Base-by-base conservation (phyloP, 1,284 basidiomycete genomes). In the Ceratobasidium sp. region DNA sequence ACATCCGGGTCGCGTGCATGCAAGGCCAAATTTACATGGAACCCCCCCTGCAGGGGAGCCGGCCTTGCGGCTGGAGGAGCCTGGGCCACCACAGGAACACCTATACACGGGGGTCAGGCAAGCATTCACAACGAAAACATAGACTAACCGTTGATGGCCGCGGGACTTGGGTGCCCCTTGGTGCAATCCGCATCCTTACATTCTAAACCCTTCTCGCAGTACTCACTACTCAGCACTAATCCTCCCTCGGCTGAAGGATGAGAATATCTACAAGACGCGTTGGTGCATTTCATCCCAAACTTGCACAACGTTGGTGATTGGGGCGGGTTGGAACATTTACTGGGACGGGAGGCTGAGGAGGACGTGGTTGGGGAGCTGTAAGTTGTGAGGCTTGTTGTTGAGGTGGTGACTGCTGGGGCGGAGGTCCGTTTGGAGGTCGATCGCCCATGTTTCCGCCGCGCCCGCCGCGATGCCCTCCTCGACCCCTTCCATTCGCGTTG, bases 161-260 rank as follows among this genome's bases (percentile, higher is more conserved):
- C 93, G 9, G 94, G 92, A 77, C 92, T 94, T 73, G 94, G 90
- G 79, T 97, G 94, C 30, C 88, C 88, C 80, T 93, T 93, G 73
- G 92, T 87, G 79, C 94, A 97, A 81, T 97, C 94, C 78, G 92
- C 89, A 80, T 97, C 93, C 79, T 91, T 90, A 81, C 96, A 98
- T 53, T 90, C 83, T 78, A 89, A 91, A 21, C 93, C 93, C 50
- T 90, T 88, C 77, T 93, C 90, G 79, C 95, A 97, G 23, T 92
- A 85, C 75, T 97, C 96, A 74, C 92, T 94, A 77, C 92, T 94
- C 73, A 97, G 83, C 1, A 97, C 96, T 76, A 98, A 87, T n/a
- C 95, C 96, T 78, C 91, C 93, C 81, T 96, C 93, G 14, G 88
- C 84, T 4, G 92, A 94, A 2, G 96, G 94, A 80, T 98, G 96